phyloP scores from a whole-genome alignment of 169 alveolate genomes.

The Sarcocystis neurona region DNA sequence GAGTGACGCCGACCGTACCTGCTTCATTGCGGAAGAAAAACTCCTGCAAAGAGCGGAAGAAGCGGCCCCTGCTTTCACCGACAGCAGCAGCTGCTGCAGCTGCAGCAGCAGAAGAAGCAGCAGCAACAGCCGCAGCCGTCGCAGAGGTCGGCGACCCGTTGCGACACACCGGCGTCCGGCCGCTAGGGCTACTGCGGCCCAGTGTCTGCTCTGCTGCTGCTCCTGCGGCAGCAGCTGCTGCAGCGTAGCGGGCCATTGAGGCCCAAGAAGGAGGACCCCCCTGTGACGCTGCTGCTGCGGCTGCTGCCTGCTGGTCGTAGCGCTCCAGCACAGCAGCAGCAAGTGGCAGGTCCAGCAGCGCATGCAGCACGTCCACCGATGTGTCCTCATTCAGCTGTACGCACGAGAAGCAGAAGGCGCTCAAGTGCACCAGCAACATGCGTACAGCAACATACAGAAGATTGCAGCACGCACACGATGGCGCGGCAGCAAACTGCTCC shows the following conservation, averaged over 20 bases:
- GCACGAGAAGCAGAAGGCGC: too few species aligned
- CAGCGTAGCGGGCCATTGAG: background rate
- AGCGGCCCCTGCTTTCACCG: background rate
- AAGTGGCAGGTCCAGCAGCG: conserved; percentile 40
- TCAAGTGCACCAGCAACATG: too few species aligned
- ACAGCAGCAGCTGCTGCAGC: background rate
- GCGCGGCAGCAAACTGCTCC: background rate
- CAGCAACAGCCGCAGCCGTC: too few species aligned
- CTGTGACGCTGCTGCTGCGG: background rate
- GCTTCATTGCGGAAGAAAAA: conserved; percentile 22
- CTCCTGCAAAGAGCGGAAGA: background rate
- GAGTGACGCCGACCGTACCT: background rate
- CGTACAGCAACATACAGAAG: background rate
- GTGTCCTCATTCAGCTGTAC: background rate
- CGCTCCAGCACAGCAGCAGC: conserved; percentile 29
- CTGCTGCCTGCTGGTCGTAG: conserved; percentile 10
- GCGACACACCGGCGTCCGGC: too few species aligned
- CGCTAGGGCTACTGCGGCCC: too few species aligned
- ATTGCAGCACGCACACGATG: background rate
- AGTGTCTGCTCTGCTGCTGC: too few species aligned
- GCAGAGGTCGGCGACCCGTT: too few species aligned
- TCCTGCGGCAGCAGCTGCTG: background rate
- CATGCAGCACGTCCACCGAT: conserved; percentile 8
- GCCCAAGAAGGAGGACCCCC: background rate
- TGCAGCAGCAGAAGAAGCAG: background rate